Conservation (phyloP, 2,329 filamentous ascomycete species). For the Rhinocladiella mackenziei region DNA sequence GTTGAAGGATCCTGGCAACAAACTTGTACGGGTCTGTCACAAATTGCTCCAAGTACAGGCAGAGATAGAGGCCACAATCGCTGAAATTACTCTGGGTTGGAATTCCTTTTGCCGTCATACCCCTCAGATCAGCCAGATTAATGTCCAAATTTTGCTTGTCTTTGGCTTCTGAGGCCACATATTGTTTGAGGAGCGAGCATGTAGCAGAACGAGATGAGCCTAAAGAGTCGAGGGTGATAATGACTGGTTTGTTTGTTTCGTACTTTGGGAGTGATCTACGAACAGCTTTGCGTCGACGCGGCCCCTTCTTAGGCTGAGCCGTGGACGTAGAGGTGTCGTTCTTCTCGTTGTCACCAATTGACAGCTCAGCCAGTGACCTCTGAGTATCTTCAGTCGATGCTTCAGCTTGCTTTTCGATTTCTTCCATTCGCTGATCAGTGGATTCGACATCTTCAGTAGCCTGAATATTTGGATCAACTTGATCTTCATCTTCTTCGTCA, state of each 20-base stretch:
- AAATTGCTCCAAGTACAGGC: constrained; percentile 82
- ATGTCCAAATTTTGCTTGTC: constrained; percentile 46
- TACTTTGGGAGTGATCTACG: constrained; percentile 38
- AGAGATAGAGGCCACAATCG: constrained; percentile 83
- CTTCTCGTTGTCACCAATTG: constrained; percentile 16
- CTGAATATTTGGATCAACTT: constrained; percentile 10
- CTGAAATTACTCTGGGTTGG: constrained; percentile 78
- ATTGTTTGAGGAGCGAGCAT: constrained; percentile 63
- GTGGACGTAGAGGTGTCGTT: constrained; percentile 13
- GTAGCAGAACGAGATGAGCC: constrained; percentile 61
- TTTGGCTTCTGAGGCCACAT: constrained; percentile 68
- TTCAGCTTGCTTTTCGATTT: neutral
- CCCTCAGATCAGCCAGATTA: constrained; percentile 48
- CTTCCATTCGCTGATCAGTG: constrained; percentile 3
- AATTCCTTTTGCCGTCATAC: constrained; percentile 68
- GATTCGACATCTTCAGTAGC: neutral
- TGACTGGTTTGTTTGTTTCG: constrained; percentile 58
- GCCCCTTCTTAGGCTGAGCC: constrained; percentile 12
- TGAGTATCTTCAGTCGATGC: constrained; percentile 15
- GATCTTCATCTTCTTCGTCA: constrained; percentile 22
- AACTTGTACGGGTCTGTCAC: constrained; percentile 69
- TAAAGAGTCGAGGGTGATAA: constrained; percentile 86
- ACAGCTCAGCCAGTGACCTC: constrained; percentile 16
- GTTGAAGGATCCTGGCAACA: constrained; percentile 61
- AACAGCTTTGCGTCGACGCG: constrained; percentile 31